Evolutionary conservation across 1,139 yeast species (phyloP).

Genomic region (Hyphopichia burtonii): DNA sequence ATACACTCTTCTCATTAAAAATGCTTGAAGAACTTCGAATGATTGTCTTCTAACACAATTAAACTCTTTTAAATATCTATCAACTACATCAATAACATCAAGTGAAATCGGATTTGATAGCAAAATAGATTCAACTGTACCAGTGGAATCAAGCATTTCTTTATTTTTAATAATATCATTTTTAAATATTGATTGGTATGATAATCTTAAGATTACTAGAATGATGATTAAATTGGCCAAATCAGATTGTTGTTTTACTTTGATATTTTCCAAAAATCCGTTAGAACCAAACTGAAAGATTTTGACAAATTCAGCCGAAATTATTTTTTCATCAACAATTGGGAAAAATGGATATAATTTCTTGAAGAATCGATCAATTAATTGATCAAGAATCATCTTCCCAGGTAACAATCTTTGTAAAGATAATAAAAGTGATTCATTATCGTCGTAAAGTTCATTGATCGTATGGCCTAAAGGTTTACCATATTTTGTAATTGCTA

Average conservation of each 20-base stretch:
- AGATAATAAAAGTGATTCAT: slow-evolving; percentile 25
- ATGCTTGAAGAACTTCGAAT: slow-evolving; percentile 48
- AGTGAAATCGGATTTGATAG: slow-evolving; percentile 25
- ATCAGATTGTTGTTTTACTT: slow-evolving; percentile 23
- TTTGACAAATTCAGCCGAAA: slow-evolving; percentile 16
- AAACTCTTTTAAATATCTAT: slow-evolving; percentile 35
- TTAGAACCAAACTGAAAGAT: slow-evolving; percentile 4
- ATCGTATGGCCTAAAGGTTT: slow-evolving; percentile 15
- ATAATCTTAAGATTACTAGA: slow-evolving; percentile 23
- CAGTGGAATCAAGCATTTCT: slow-evolving; percentile 9
- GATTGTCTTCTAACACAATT: slow-evolving; percentile 35
- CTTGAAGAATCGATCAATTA: slow-evolving; percentile 40
- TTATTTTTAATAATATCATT: slow-evolving; percentile 12
- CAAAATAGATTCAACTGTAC: slow-evolving; percentile 2
- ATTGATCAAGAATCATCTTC: slow-evolving; percentile 34
- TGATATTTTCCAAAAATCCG: slow-evolving; percentile 12
- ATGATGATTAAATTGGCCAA: slow-evolving; percentile 26
- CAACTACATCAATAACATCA: slow-evolving; percentile 30
- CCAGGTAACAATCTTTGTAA: slow-evolving; percentile 25
- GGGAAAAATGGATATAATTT: slow-evolving; percentile 47
- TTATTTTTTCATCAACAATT: slow-evolving; percentile 38
- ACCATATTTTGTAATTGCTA: slow-evolving; percentile 1
- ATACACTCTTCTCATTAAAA: slow-evolving; percentile 28
- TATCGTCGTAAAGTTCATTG: slow-evolving; percentile 16
- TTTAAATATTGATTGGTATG: slow-evolving; percentile 25